Base-by-base conservation (phyloP, 2,329 filamentous ascomycete genomes). In the Apiospora arundinis region DNA sequence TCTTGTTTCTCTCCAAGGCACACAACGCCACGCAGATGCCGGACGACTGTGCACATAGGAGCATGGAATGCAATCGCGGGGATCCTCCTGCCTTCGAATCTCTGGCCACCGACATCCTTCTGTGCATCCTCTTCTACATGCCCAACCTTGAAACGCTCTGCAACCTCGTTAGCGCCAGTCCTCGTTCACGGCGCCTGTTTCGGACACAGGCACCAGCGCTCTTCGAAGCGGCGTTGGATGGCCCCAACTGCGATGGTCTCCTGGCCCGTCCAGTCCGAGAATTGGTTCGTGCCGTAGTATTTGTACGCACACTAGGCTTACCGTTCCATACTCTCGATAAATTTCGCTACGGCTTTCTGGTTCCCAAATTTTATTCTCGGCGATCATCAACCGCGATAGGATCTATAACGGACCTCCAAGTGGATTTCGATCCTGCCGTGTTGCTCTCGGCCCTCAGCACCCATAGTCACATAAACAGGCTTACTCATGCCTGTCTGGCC, bases 271-370 rank as follows among this genome's bases (percentile, higher is more conserved):
- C 48, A 49, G 48, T 49, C 48, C 48, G 48, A 49, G 48, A 49
- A 49, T 49, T 49, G n/a, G 48, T 49, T 49, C 48, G 48, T 49
- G 48, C 48, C 48, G 48, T 49, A 49, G 48, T 49, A 49, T 49
- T 49, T 49, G n/a, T 49, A 49, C 48, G n/a, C n/a, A 49, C n/a
- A 49, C 48, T 49, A 49, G 48, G 48, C 48, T 49, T 49, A 49
- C 48, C 48, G 48, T 49, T 49, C n/a, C n/a, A 49, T 49, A 49
- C 48, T 49, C 48, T 49, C 48, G 48, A 49, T 49, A 14, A 49
- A 49, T 49, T 49, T 49, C n/a, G n/a, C 48, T 25, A 49, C n/a
- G 48, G 48, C 48, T 49, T 49, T 49, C n/a, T 49, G n/a, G n/a
- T 49, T 49, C 48, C n/a, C 9, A 49, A 49, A 49, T 49, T 49